Evolutionary conservation across 139 green algal genomes (phyloP), one percentile per base, ranked within the genome.

Genomic region (Dunaliella primolecta): DNA sequence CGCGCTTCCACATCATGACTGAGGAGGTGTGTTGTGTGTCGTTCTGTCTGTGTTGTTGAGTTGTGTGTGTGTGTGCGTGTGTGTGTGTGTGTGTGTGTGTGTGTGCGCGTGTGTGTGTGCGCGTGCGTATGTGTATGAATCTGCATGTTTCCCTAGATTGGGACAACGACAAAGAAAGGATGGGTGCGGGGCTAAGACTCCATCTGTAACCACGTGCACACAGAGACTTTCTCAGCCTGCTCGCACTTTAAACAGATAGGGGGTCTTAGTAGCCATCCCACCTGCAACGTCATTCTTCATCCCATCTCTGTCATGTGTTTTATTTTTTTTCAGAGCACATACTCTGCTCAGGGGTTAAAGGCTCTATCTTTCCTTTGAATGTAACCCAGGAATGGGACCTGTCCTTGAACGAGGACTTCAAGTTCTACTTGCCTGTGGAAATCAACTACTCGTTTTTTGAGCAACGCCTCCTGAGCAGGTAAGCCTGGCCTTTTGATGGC

Each of bases 371-470:
- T n/a, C n/a, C n/a, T n/a, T n/a, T n/a, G n/a, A n/a, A n/a, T n/a
- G n/a, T n/a, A n/a, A n/a, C 31, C 2, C 81, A 80, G 20, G 91
- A 95, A 35, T 97, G 92, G 91, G 85, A 93, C 0, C 86, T 90
- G n/a, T 93, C 94, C 21, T 83, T 91, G 76, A 76, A 76, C 11
- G 92, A 97, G 80, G 82, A 92, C 74, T 97, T 96, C 87, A 86
- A 88, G 84, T 92, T 96, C 83, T 89, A 84, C 11, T 90, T 95
- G 84, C 94, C 94, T 2, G 88, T 96, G 34, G 55, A 86, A n/a
- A 91, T 96, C 11, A 92, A 94, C 70, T 95, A 90, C 91, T 56
- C 87, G 2, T 86, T 86, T n/a, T 91, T 95, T 84, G 92, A 95
- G 87, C 76, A 37, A 21, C 72, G 84, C 11, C 82, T 95, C 83